Evolutionary conservation across 2,329 filamentous ascomycete species (phyloP).

Genomic region (Xenosphaeropsis pyriputrescens): DNA sequence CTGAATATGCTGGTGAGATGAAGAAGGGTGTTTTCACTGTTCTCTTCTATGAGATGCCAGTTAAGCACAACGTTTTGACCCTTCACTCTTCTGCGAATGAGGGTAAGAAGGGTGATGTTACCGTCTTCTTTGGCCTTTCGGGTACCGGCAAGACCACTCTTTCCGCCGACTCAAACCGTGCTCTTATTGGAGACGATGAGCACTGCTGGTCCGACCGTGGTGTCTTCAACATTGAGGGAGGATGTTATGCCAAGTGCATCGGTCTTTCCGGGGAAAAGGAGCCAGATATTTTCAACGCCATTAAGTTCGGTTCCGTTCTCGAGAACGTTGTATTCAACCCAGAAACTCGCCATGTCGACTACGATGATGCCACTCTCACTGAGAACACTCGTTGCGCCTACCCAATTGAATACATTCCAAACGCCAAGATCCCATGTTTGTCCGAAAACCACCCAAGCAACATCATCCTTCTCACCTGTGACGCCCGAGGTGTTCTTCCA

Average conservation of each 20-base stretch:
- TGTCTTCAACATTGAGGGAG: conserved; percentile 99
- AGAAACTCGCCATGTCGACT: conserved; percentile 78
- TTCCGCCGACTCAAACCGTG: conserved; percentile 91
- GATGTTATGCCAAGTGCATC: conserved; percentile 98
- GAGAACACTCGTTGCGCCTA: conserved; percentile 98
- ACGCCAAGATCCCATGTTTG: conserved; percentile 96
- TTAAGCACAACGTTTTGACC: conserved; percentile 98
- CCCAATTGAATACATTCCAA: conserved; percentile 97
- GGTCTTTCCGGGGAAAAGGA: conserved; percentile 97
- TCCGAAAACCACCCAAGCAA: conserved; percentile 81
- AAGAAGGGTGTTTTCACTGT: conserved; percentile 99
- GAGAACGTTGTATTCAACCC: conserved; percentile 99
- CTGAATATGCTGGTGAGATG: conserved; percentile 95
- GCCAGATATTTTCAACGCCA: conserved; percentile 92
- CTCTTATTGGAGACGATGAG: conserved; percentile 95
- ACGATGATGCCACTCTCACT: conserved; percentile 86
- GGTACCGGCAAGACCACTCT: conserved; percentile 98
- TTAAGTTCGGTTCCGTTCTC: conserved; percentile 90
- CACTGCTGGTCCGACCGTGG: conserved; percentile 97
- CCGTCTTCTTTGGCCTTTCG: conserved; percentile 97
- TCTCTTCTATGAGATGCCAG: conserved; percentile 99
- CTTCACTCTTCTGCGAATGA: conserved; percentile 98
- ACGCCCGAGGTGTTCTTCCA: conserved; percentile 90
- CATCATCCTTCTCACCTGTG: conserved; percentile 96
- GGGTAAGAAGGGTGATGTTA: conserved; percentile 87